Percentiles rank a stretch among this genome's conserved stretches.
These are phyloP conservation scores for Rhinocladiella mackenziei DNA, from an alignment of 2,329 filamentous ascomycete genomes.

Conservation along the genomic window DNA sequence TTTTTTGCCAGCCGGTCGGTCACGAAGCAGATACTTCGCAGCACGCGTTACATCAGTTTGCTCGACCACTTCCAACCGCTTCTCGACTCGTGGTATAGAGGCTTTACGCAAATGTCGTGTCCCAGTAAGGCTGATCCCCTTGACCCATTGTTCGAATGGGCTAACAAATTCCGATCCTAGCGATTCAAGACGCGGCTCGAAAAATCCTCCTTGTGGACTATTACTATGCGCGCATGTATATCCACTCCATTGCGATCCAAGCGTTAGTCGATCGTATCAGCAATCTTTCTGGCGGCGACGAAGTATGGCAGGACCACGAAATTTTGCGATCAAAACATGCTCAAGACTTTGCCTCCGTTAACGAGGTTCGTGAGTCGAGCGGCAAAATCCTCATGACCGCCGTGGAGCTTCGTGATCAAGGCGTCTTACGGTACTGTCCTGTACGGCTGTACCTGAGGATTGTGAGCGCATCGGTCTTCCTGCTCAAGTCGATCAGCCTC, in stretches of 20 bases:
- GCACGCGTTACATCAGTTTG: slow-evolving; percentile 50
- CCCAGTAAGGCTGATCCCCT: slow-evolving; percentile 33
- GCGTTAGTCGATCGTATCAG: slow-evolving; percentile 54
- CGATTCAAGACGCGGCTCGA: slow-evolving; percentile 33
- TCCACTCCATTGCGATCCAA: slow-evolving; percentile 50
- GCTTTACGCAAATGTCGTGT: neutral
- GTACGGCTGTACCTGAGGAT: slow-evolving; percentile 53
- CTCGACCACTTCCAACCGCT: slow-evolving; percentile 46
- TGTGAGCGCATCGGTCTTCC: slow-evolving; percentile 53
- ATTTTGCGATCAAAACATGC: neutral
- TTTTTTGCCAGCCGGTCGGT: slow-evolving; percentile 47
- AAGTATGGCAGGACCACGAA: neutral
- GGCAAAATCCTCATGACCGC: slow-evolving; percentile 33
- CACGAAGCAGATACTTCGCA: slow-evolving; percentile 42
- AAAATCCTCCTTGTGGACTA: slow-evolving; percentile 53
- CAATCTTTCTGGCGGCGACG: neutral
- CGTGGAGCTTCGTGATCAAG: slow-evolving; percentile 49
- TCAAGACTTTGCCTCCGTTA: neutral
- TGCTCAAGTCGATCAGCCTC: slow-evolving; percentile 50
- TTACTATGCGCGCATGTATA: slow-evolving; percentile 45
- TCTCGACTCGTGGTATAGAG: slow-evolving; percentile 38
- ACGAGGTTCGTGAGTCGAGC: neutral
- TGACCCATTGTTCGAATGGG: slow-evolving; percentile 1
- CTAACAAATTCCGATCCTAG: neutral
- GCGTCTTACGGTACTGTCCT: slow-evolving; percentile 49